A percentile compares a stretch with the other conserved stretches of the same genome.
phyloP scores from a whole-genome alignment of 345 rosid species.

The Citrus inodora region DNA sequence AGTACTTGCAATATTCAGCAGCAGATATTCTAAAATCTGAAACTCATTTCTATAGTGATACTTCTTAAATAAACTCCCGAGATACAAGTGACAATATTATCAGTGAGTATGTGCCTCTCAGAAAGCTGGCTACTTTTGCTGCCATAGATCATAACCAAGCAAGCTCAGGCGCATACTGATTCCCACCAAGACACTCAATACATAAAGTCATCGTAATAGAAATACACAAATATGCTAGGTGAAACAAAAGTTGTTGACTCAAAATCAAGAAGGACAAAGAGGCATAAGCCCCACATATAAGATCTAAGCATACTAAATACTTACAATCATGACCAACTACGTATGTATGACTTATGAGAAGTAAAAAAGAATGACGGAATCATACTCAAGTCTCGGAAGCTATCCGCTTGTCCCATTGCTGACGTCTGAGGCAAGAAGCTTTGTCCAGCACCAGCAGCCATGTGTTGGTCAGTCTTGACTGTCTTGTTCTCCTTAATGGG shows the following conservation, averaged over 20 bases:
- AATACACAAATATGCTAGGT: background rate
- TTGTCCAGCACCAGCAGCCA: conserved; percentile 17
- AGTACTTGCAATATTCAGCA: background rate
- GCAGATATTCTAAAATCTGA: background rate
- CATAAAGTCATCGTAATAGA: background rate
- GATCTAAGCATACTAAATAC: background rate
- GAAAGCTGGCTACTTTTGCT: background rate
- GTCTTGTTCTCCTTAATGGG: conserved; percentile 20
- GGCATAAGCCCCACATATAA: background rate
- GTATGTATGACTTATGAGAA: background rate
- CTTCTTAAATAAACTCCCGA: background rate
- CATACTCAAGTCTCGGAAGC: conserved; percentile 30
- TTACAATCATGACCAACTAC: background rate
- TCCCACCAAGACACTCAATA: background rate
- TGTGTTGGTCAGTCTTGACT: conserved; percentile 9
- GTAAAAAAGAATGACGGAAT: conserved; percentile 8
- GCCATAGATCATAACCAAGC: background rate
- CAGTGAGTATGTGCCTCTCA: background rate
- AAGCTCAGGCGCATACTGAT: background rate
- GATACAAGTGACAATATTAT: background rate
- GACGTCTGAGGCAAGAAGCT: conserved; percentile 17
- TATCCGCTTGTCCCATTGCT: conserved; percentile 7
- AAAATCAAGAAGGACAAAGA: background rate
- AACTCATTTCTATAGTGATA: background rate
- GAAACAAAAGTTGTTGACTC: background rate